phyloP scores from a whole-genome alignment of 495 filamentous ascomycete species.

The Aspergillus hancockii region DNA sequence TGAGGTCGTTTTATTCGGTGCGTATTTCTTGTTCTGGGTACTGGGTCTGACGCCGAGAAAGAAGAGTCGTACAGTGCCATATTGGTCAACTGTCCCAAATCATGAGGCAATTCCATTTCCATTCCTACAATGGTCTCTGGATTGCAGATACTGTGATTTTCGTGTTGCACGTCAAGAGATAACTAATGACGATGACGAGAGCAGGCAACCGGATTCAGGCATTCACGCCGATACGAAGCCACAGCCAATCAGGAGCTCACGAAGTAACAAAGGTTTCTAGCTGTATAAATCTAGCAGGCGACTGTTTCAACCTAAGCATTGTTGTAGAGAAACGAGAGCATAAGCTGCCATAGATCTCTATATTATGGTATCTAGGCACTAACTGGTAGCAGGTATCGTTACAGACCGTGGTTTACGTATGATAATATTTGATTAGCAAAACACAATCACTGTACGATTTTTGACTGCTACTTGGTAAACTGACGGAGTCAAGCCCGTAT shows the following conservation, averaged over 20 bases:
- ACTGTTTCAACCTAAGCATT: no score
- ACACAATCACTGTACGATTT: no score
- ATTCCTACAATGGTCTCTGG: not conserved
- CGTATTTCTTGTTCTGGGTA: not conserved
- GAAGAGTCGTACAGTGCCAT: not conserved
- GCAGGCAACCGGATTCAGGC: not conserved
- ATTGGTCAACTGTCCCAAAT: not conserved
- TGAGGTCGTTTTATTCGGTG: conserved; percentile 35
- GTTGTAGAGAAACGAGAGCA: no score
- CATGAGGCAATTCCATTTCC: not conserved
- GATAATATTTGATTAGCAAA: no score
- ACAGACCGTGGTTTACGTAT: no score
- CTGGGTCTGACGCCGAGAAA: not conserved
- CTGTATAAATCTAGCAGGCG: no score
- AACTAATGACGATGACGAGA: not conserved
- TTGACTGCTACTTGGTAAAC: no score
- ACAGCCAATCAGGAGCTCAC: not conserved
- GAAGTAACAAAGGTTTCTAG: no score
- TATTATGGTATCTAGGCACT: no score
- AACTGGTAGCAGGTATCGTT: no score
- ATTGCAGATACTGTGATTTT: not conserved
- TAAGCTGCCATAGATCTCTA: no score
- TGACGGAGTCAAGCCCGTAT: no score
- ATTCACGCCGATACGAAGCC: not conserved
- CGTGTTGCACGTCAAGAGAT: not conserved